Conservation (phyloP, 441 rosid species). For the Bruguiera hainesii region DNA sequence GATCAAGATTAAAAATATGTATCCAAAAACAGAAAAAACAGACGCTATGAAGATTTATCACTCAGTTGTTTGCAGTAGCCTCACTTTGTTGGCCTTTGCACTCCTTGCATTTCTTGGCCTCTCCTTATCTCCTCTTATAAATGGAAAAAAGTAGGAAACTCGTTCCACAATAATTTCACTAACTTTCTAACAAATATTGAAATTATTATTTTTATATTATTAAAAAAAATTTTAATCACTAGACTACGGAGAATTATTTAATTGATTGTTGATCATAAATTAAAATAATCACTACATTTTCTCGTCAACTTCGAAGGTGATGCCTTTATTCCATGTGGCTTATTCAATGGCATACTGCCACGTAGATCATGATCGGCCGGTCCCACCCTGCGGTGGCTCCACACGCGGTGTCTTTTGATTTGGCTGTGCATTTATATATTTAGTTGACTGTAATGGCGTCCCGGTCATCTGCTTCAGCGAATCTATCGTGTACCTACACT, state of each 20-base stretch:
- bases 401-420: constrained; percentile 18
- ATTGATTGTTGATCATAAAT: not conserved
- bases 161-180: too few species aligned
- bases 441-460: not conserved
- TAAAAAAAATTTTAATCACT: too few species aligned
- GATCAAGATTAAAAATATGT: not conserved
- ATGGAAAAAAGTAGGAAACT: too few species aligned
- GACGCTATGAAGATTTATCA: not conserved
- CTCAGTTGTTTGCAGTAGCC: constrained; percentile 6
- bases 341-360: constrained; percentile 22
- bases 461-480: constrained; percentile 2
- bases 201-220: too few species aligned
- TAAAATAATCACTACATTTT: too few species aligned
- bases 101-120: constrained; percentile 24
- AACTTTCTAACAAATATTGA: too few species aligned
- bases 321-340: constrained; percentile 15
- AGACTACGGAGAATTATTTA: too few species aligned
- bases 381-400: not conserved
- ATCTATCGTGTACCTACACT: not conserved
- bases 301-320: constrained; percentile 31
- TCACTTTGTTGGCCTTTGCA: constrained; percentile 26
- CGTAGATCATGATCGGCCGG: constrained; percentile 12
- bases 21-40: not conserved
- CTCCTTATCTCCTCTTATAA: constrained; percentile 24
- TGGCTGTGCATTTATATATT: not conserved